These are phyloP conservation scores for Schizophyllum commune DNA, from an alignment of 1,284 basidiomycete species.

Conservation along the genomic window DNA sequence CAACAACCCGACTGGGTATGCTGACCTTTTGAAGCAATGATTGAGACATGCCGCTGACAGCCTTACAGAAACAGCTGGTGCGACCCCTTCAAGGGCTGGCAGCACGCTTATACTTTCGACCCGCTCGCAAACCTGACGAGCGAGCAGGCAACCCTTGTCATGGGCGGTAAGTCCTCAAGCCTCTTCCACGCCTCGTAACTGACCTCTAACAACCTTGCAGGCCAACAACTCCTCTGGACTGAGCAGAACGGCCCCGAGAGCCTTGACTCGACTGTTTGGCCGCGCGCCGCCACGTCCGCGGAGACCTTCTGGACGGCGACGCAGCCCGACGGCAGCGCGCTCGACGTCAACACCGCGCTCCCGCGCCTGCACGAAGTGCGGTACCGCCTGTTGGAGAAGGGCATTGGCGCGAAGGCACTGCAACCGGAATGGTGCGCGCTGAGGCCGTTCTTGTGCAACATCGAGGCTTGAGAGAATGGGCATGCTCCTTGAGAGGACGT, in stretches of 20 bases:
- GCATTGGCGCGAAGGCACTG: conserved; percentile 59
- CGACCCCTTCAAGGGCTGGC: conserved; percentile 58
- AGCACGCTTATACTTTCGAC: conserved; percentile 63
- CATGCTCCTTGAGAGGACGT: too few species aligned
- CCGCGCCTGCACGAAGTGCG: conserved; percentile 71
- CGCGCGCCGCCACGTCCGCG: conserved; percentile 69
- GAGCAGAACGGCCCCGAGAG: conserved; percentile 70
- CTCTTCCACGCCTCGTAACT: not conserved
- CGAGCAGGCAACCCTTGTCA: conserved; percentile 42
- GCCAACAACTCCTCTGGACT: conserved; percentile 70
- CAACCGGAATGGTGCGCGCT: conserved; percentile 82
- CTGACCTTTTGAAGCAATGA: conserved; percentile 12
- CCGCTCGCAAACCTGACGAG: conserved; percentile 51
- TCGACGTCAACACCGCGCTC: conserved; percentile 54
- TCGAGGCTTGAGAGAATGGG: conserved; percentile 27
- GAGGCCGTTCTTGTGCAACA: conserved; percentile 53
- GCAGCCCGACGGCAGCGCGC: conserved; percentile 34
- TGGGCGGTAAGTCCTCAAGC: conserved; percentile 48
- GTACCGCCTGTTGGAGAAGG: conserved; percentile 62
- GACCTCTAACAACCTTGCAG: conserved; percentile 21
- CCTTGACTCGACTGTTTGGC: conserved; percentile 71
- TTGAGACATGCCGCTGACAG: conserved; percentile 17
- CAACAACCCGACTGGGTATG: conserved; percentile 33
- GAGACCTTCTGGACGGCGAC: conserved; percentile 71
- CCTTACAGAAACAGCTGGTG: conserved; percentile 39